These are phyloP conservation scores for Phytophthora pisi DNA, from an alignment of 352 stramenopile genomes.

Conservation along the genomic window DNA sequence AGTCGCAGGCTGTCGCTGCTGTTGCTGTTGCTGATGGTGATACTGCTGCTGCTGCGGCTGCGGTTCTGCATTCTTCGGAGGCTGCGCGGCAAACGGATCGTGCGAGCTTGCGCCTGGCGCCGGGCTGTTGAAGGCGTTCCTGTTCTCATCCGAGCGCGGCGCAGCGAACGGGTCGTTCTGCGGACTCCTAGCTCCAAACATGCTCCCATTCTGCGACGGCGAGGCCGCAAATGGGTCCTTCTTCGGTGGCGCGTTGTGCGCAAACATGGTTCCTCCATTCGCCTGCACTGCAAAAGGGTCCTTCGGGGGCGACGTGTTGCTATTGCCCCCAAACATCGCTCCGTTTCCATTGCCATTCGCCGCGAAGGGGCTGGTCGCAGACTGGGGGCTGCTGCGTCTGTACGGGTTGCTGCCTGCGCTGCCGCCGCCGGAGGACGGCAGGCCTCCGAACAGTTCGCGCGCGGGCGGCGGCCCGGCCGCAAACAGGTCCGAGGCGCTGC, in stretches of 20 bases:
- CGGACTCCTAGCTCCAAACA: slow-evolving; percentile 4
- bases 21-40: slow-evolving; percentile 10
- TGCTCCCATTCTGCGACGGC: slow-evolving; percentile 9
- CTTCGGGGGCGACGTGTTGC: neutral
- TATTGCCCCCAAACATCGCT: slow-evolving; percentile 1
- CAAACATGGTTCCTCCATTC: slow-evolving; percentile 2
- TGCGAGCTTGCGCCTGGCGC: neutral
- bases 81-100: slow-evolving; percentile 25
- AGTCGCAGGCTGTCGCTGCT: slow-evolving; percentile 1
- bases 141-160: slow-evolving; percentile 16
- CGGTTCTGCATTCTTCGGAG: slow-evolving; percentile 10
- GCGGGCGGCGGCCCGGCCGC: slow-evolving; percentile 23
- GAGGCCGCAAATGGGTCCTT: slow-evolving; percentile 20
- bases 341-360: neutral
- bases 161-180: slow-evolving; percentile 16
- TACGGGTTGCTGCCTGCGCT: slow-evolving; percentile 32
- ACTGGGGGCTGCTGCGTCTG: slow-evolving; percentile 9
- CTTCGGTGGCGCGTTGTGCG: neutral
- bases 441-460: slow-evolving; percentile 18
- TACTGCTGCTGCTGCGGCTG: slow-evolving; percentile 7
- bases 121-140: slow-evolving; percentile 16
- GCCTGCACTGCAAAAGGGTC: slow-evolving; percentile 2
- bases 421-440: slow-evolving; percentile 6
- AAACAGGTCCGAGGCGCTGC: slow-evolving; percentile 27
- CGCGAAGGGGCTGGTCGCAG: slow-evolving; percentile 3